Conservation (phyloP, 805 yeast genomes). For the Vanderwaltozyma polyspora region DNA sequence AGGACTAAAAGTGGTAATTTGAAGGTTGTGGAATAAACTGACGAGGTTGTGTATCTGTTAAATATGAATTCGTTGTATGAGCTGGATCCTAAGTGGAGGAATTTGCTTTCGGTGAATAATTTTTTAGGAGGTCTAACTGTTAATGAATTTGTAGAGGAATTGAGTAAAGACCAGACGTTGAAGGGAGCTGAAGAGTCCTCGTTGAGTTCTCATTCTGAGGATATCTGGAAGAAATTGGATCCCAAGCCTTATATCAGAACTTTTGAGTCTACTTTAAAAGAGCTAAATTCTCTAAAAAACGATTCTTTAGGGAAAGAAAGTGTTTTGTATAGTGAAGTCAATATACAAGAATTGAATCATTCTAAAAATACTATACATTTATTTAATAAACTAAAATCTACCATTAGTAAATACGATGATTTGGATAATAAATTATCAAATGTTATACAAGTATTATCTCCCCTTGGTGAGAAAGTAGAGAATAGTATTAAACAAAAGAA, state of each 20-base stretch:
- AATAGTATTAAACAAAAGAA: conserved; percentile 63
- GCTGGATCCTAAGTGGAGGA: conserved; percentile 51
- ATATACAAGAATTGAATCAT: conserved; percentile 53
- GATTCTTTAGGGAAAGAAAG: conserved; percentile 43
- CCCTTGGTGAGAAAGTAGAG: conserved; percentile 58
- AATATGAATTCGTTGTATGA: conserved; percentile 40
- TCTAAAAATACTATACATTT: conserved; percentile 48
- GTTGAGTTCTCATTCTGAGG: not conserved
- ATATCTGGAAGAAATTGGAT: conserved; percentile 38
- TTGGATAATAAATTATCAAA: conserved; percentile 28
- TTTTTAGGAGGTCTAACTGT: conserved; percentile 62
- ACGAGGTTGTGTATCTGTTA: not conserved
- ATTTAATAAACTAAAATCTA: conserved; percentile 12
- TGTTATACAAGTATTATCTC: conserved; percentile 50
- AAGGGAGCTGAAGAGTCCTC: conserved; percentile 2
- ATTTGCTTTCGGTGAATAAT: conserved; percentile 46
- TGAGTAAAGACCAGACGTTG: conserved; percentile 50
- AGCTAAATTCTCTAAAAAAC: conserved; percentile 48
- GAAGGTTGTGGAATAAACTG: not conserved
- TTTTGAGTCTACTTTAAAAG: conserved; percentile 74
- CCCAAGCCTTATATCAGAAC: conserved; percentile 93
- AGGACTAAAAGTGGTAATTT: too few species aligned
- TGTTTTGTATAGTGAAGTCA: conserved; percentile 45
- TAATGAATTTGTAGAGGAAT: conserved; percentile 68
- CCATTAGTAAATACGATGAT: conserved; percentile 15